These are phyloP conservation scores for Debaryomyces hansenii DNA, from an alignment of 805 yeast species.

Conservation along the genomic window DNA sequence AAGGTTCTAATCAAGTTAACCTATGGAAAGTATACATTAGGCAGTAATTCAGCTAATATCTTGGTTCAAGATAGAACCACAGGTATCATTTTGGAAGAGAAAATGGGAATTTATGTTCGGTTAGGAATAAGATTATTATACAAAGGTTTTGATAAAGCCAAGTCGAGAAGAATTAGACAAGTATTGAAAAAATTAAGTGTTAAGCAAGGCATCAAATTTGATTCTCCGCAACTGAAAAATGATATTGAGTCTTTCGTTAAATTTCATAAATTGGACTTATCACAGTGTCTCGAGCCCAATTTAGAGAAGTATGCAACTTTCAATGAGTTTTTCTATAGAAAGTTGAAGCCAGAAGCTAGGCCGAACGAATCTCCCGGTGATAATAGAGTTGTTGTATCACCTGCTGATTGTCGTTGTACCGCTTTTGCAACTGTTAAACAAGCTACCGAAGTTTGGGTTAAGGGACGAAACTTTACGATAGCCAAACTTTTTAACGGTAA, in stretches of 20 bases:
- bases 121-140: constrained; percentile 84
- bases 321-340: constrained; percentile 87
- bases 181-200: constrained; percentile 65
- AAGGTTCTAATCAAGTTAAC: constrained; percentile 80
- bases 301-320: constrained; percentile 60
- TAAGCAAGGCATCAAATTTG: constrained; percentile 85
- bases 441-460: constrained; percentile 86
- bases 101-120: constrained; percentile 85
- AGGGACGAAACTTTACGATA: constrained; percentile 75
- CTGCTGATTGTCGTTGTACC: constrained; percentile 87
- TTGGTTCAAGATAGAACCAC: constrained; percentile 89
- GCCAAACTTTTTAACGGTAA: constrained; percentile 55
- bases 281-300: constrained; percentile 59
- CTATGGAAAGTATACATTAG: constrained; percentile 83
- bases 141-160: constrained; percentile 67
- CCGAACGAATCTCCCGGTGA: constrained; percentile 59
- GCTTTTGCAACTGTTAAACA: constrained; percentile 56
- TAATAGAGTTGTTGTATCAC: constrained; percentile 58
- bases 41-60: constrained; percentile 87
- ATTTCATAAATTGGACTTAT: constrained; percentile 77
- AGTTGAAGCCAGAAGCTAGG: constrained; percentile 69
- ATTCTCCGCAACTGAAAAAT: constrained; percentile 60
- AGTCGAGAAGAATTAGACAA: constrained; percentile 56
- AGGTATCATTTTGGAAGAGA: constrained; percentile 89
- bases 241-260: constrained; percentile 76